Conservation (phyloP, 805 yeast species). For the Teunomyces lycoperdinae region DNA sequence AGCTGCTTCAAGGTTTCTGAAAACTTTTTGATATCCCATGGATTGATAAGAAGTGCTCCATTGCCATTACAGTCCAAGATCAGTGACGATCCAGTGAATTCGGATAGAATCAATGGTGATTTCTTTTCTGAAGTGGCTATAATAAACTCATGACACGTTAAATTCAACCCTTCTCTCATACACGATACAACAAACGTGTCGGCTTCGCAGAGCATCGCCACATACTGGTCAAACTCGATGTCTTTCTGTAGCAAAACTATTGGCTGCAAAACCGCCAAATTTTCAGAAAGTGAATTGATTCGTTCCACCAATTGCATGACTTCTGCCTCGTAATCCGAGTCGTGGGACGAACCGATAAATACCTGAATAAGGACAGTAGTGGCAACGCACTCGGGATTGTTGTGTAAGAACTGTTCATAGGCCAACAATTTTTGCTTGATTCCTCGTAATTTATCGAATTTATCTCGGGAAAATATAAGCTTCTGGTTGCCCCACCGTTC, state of each 20-base stretch:
- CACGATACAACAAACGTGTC: conserved; percentile 85
- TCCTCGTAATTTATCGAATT: conserved; percentile 84
- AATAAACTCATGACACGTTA: conserved; percentile 92
- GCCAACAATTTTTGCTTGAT: conserved; percentile 84
- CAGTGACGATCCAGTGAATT: conserved; percentile 92
- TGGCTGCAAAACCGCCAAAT: conserved; percentile 73
- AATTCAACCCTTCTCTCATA: conserved; percentile 94
- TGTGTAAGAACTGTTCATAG: conserved; percentile 70
- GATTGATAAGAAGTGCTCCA: conserved; percentile 79
- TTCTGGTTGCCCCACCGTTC: conserved; percentile 74
- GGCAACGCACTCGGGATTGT: conserved; percentile 68
- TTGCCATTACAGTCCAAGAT: conserved; percentile 51
- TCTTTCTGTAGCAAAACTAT: conserved; percentile 88
- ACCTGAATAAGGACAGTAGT: conserved; percentile 79
- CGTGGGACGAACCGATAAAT: conserved; percentile 57
- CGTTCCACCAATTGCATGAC: conserved; percentile 76
- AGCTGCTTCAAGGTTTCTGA: conserved; percentile 61
- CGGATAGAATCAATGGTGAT: conserved; percentile 83
- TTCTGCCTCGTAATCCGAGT: conserved; percentile 67
- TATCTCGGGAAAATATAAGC: conserved; percentile 84
- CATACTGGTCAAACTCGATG: conserved; percentile 81
- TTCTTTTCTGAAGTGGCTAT: conserved; percentile 67
- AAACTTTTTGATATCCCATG: conserved; percentile 78
- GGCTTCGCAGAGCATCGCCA: conserved; percentile 83
- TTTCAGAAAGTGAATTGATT: conserved; percentile 73